Percentiles rank a stretch among this genome's conserved stretches.
These are phyloP conservation scores for Neoboletus brunneissimus DNA, from an alignment of 768 basidiomycete genomes.

Conservation along the genomic window DNA sequence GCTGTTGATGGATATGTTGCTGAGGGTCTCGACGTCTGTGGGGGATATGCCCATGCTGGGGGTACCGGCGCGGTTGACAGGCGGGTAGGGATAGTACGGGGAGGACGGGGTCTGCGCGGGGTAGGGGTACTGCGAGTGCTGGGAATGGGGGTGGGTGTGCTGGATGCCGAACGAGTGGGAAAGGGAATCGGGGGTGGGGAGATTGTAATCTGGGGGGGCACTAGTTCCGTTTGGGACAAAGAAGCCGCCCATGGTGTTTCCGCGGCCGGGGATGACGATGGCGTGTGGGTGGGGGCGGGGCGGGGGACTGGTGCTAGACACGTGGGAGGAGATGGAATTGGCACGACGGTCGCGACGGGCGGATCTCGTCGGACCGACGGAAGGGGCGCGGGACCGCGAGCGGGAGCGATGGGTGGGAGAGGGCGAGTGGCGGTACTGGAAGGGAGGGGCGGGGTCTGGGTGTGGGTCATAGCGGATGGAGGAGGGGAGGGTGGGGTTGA, in stretches of 20 bases:
- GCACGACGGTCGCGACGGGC: slow-evolving; percentile 50
- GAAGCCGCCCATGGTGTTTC: slow-evolving; percentile 31
- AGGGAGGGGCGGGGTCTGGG: slow-evolving; percentile 30
- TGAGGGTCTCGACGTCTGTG: slow-evolving; percentile 26
- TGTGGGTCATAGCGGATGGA: slow-evolving; percentile 50
- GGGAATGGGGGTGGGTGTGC: slow-evolving; percentile 30
- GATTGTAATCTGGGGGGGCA: slow-evolving; percentile 38
- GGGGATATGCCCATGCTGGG: slow-evolving; percentile 28
- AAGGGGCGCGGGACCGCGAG: slow-evolving; percentile 38
- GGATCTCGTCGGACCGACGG: slow-evolving; percentile 53
- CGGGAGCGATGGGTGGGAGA: slow-evolving; percentile 43
- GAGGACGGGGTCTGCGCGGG: slow-evolving; percentile 31
- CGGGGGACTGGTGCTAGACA: slow-evolving; percentile 51
- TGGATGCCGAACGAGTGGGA: slow-evolving; percentile 33
- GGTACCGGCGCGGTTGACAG: slow-evolving; percentile 11
- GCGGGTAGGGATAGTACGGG: slow-evolving; percentile 27
- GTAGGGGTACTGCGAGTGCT: slow-evolving; percentile 22
- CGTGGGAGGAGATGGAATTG: slow-evolving; percentile 56
- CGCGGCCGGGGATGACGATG: slow-evolving; percentile 62
- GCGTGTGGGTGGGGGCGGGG: slow-evolving; percentile 54
- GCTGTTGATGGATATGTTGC: slow-evolving; percentile 14
- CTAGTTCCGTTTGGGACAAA: slow-evolving; percentile 29
- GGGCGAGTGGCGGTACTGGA: slow-evolving; percentile 26
- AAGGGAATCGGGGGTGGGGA: slow-evolving; percentile 42
- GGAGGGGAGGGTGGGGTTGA: slow-evolving; percentile 50